A percentile compares a stretch with the other conserved stretches of the same genome.
Evolutionary conservation across 495 filamentous ascomycete genomes (phyloP).

Genomic region (Barbatosphaeria neglecta): DNA sequence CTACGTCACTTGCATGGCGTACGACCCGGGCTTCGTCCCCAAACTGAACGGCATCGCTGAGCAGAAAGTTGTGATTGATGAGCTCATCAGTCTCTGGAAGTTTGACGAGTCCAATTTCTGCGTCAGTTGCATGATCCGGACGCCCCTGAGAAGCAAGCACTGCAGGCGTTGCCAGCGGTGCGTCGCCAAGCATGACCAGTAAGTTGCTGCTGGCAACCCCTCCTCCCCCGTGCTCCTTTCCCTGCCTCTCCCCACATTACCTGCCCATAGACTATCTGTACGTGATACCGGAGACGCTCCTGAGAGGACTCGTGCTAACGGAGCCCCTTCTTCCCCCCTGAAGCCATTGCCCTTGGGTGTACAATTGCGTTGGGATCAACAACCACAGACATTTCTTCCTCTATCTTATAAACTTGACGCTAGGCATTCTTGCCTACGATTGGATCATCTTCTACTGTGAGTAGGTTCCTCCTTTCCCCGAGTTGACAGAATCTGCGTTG

Average conservation of each 20-base stretch:
- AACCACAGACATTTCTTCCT: constrained; percentile 93
- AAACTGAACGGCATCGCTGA: constrained; percentile 78
- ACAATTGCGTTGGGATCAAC: constrained; percentile 89
- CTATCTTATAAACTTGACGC: constrained; percentile 65
- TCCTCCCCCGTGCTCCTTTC: too few relatives aligned
- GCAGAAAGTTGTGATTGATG: constrained; percentile 77
- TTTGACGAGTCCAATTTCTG: constrained; percentile 95
- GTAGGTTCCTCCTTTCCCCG: constrained; percentile 17
- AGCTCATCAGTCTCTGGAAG: constrained; percentile 70
- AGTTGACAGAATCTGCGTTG: constrained; percentile 1
- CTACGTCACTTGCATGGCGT: constrained; percentile 71
- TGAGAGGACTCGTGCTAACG: constrained; percentile 26
- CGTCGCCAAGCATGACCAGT: constrained; percentile 96
- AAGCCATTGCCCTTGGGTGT: constrained; percentile 96
- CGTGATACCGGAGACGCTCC: too few relatives aligned
- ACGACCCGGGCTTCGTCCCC: constrained; percentile 90
- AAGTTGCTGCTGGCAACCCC: constrained; percentile 22
- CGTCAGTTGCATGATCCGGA: constrained; percentile 82
- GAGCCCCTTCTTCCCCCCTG: too few relatives aligned
- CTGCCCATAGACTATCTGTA: too few relatives aligned
- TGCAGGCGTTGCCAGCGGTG: constrained; percentile 84
- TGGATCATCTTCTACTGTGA: constrained; percentile 30
- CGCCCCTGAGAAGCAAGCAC: constrained; percentile 87
- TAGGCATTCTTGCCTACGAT: constrained; percentile 58
- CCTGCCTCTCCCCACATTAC: too few relatives aligned